Conservation (phyloP, 2,329 filamentous ascomycete species). For the Chaetomiaceae sp. region DNA sequence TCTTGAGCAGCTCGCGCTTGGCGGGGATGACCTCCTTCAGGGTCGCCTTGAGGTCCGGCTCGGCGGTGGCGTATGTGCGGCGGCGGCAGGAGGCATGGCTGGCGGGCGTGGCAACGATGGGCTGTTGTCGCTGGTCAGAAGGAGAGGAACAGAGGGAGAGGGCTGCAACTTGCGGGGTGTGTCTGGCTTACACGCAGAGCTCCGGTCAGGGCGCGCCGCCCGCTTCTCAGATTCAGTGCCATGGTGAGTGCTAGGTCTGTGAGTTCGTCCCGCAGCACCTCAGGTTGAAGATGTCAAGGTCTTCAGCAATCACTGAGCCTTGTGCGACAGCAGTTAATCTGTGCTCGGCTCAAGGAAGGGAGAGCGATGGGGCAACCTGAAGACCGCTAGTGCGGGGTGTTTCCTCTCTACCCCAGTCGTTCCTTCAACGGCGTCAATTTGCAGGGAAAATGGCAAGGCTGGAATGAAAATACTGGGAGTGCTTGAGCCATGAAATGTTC, state of each 20-base stretch:
- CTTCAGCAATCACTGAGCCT: too few relatives aligned
- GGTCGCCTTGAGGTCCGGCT: constrained; percentile 84
- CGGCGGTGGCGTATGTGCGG: constrained; percentile 64
- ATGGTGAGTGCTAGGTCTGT: constrained; percentile 27
- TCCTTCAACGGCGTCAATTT: not conserved
- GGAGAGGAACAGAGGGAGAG: not conserved
- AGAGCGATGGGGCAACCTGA: not conserved
- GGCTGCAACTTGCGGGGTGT: too few relatives aligned
- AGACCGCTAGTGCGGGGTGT: constrained; percentile 17
- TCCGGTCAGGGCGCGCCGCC: constrained; percentile 57
- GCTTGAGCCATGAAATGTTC: too few relatives aligned
- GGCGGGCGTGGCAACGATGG: constrained; percentile 16
- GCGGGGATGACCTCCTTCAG: constrained; percentile 79
- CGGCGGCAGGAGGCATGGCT: constrained; percentile 22
- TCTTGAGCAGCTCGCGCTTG: constrained; percentile 88
- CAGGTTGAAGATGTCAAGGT: too few relatives aligned
- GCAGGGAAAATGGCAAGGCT: too few relatives aligned
- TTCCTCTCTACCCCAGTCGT: constrained; percentile 1
- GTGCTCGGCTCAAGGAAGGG: constrained; percentile 11
- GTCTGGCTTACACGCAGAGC: constrained; percentile 52
- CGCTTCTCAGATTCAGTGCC: constrained; percentile 58
- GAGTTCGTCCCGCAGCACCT: too few relatives aligned
- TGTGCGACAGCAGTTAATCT: not conserved
- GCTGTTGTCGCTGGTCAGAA: not conserved
- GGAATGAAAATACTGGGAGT: too few relatives aligned